Evolutionary conservation across 371 early-diverging fungal species (phyloP), one percentile per base, ranked within the genome.

Genomic region (Actinomucor elegans): DNA sequence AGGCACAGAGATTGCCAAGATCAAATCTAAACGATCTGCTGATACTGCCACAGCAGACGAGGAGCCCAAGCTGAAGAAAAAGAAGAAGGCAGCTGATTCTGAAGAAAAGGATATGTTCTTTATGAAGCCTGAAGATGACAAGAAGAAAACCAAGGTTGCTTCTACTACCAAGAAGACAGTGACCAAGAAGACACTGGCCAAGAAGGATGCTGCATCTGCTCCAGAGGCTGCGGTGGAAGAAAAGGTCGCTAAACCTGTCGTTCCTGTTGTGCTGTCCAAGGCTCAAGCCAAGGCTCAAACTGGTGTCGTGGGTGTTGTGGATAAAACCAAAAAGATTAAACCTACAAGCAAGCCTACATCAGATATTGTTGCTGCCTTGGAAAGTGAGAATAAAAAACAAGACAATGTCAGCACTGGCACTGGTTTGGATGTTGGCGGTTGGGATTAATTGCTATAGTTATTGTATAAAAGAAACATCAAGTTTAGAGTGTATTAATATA

Each of bases 301-400:
- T 4, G 85, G 85, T 49, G 83, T 85, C 3, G 69, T 85, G 7
- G 81, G 71, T 12, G 76, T 85, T 23, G 75, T 83, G 2, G 82
- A 85, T 61, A 71, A 69, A 34, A 48, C 65, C 34, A 75, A 75
- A 52, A 44, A 49, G 17, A 41, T 50, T 27, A 60, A 62, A 15
- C 29, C 55, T 26, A 48, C 46, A 10, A 52, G 15, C 8, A 52
- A 49, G 23, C 53, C 50, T 48, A 55, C 52, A 33, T 45, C 61
- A 5, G 61, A 66, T 56, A 48, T 67, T 35, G 63, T 69, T 46
- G 61, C 68, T 37, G 57, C 52, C 28, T 51, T 70, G 33, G 67
- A 67, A 49, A 54, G 38, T 15, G 58, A 64, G 47, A 48, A 47
- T 11, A 46, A 48, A 10, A 60, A 57, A 24, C 35, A 56, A 35